phyloP scores from a whole-genome alignment of 2,329 filamentous ascomycete genomes.

The Aspergillus spinulosporus region DNA sequence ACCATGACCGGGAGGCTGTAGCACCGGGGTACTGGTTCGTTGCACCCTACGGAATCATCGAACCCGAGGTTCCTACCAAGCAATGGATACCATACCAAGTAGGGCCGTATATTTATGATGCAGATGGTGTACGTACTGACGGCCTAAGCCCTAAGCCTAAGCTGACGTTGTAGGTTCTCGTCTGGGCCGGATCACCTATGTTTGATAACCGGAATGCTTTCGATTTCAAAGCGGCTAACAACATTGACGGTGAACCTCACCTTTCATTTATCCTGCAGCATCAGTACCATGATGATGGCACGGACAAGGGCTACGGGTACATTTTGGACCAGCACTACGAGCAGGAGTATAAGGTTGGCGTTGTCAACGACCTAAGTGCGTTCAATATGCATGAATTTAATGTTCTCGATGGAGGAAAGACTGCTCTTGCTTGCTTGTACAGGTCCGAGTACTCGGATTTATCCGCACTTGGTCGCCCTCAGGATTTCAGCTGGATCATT shows the following conservation, averaged over 20 bases:
- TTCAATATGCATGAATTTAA: slow-evolving; percentile 48
- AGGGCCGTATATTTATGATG: slow-evolving; percentile 53
- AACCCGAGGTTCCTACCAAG: slow-evolving; percentile 26
- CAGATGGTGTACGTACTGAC: slow-evolving; percentile 40
- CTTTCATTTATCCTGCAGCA: slow-evolving; percentile 49
- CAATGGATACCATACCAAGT: slow-evolving; percentile 45
- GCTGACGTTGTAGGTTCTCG: slow-evolving; percentile 31
- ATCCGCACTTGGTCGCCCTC: slow-evolving; percentile 33
- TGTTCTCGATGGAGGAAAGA: slow-evolving; percentile 37
- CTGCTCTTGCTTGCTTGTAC: slow-evolving; percentile 35
- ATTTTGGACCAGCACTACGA: slow-evolving; percentile 52
- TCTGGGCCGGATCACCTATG: slow-evolving; percentile 51
- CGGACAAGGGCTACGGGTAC: slow-evolving; percentile 48
- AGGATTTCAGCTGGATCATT: slow-evolving; percentile 33
- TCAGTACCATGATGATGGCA: slow-evolving; percentile 31
- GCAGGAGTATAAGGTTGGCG: slow-evolving; percentile 39
- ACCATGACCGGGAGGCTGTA: slow-evolving; percentile 27
- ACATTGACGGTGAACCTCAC: slow-evolving; percentile 47
- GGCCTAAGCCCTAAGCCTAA: slow-evolving; percentile 1
- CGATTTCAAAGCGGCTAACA: slow-evolving; percentile 48
- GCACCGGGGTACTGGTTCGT: slow-evolving; percentile 53
- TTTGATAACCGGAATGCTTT: slow-evolving; percentile 51
- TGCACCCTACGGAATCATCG: slow-evolving; percentile 43
- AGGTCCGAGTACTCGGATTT: slow-evolving; percentile 25
- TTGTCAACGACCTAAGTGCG: slow-evolving; percentile 27